These are phyloP conservation scores for Populus pruinosa DNA, from an alignment of 345 rosid genomes.

Conservation along the genomic window DNA sequence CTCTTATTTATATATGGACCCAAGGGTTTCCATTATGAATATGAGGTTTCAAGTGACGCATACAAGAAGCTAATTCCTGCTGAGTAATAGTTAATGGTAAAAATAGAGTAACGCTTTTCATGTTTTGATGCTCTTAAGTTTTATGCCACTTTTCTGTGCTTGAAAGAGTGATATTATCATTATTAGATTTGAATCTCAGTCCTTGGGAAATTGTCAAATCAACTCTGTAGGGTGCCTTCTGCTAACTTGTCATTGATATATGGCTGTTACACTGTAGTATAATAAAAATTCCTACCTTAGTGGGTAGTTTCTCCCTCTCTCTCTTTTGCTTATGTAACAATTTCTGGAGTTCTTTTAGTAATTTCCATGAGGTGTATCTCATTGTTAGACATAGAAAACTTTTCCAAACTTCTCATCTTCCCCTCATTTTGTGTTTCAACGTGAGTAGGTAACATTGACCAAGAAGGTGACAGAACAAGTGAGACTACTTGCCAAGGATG, in stretches of 20 bases:
- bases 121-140: background rate
- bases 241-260: background rate
- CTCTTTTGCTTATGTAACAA: background rate
- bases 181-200: no score
- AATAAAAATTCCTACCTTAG: background rate
- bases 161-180: background rate
- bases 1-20: background rate
- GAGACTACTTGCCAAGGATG: slow-evolving; percentile 79
- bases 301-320: background rate
- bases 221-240: background rate
- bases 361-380: background rate
- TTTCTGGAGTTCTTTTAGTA: background rate
- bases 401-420: background rate
- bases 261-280: background rate
- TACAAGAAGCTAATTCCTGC: background rate
- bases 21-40: background rate
- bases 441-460: slow-evolving; percentile 63
- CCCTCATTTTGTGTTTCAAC: slow-evolving; percentile 6
- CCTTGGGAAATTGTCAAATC: background rate
- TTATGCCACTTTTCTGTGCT: background rate
- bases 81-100: background rate
- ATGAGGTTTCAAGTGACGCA: background rate
- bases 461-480: slow-evolving; percentile 97
- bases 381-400: background rate
- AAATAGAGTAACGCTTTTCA: background rate